phyloP scores from a whole-genome alignment of 2,329 filamentous ascomycete genomes.

The Microthyrium microscopicum region DNA sequence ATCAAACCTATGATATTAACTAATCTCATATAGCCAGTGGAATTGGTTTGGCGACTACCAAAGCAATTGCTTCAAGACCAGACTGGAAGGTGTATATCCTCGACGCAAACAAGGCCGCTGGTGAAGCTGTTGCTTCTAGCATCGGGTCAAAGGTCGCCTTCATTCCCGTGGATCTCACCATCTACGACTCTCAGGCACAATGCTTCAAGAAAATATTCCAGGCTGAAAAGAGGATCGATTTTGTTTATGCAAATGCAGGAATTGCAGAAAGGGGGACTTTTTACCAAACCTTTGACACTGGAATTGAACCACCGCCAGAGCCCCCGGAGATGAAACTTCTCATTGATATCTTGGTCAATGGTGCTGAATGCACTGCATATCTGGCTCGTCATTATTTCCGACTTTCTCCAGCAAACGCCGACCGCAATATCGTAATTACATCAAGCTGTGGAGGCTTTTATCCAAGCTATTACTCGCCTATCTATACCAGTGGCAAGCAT shows the following conservation, averaged over 20 bases:
- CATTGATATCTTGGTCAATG: slow-evolving; percentile 26
- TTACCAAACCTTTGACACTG: slow-evolving; percentile 18
- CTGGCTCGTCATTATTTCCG: slow-evolving; percentile 26
- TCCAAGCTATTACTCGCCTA: slow-evolving; percentile 18
- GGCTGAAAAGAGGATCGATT: slow-evolving; percentile 23
- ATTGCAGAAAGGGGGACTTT: slow-evolving; percentile 27
- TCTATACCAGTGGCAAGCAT: slow-evolving; percentile 25
- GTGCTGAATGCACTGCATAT: slow-evolving; percentile 24
- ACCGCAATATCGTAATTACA: slow-evolving; percentile 20
- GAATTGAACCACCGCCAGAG: slow-evolving; percentile 11
- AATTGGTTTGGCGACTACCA: slow-evolving; percentile 27
- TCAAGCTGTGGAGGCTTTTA: slow-evolving; percentile 23
- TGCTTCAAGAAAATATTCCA: slow-evolving; percentile 24
- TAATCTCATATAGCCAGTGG: slow-evolving; percentile 21
- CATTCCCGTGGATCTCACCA: slow-evolving; percentile 22
- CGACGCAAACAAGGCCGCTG: slow-evolving; percentile 22
- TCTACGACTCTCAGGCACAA: slow-evolving; percentile 19
- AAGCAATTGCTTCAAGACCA: slow-evolving; percentile 19
- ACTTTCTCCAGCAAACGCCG: slow-evolving; percentile 13
- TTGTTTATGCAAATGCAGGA: slow-evolving; percentile 34
- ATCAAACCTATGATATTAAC: background rate
- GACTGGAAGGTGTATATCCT: slow-evolving; percentile 25
- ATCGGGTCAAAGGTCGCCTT: slow-evolving; percentile 18
- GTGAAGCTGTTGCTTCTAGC: slow-evolving; percentile 14
- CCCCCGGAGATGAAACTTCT: slow-evolving; percentile 19